Evolutionary conservation across 2,329 filamentous ascomycete genomes (phyloP), one percentile per base, ranked within the genome.

Genomic region (Colletotrichum lindemuthianum): DNA sequence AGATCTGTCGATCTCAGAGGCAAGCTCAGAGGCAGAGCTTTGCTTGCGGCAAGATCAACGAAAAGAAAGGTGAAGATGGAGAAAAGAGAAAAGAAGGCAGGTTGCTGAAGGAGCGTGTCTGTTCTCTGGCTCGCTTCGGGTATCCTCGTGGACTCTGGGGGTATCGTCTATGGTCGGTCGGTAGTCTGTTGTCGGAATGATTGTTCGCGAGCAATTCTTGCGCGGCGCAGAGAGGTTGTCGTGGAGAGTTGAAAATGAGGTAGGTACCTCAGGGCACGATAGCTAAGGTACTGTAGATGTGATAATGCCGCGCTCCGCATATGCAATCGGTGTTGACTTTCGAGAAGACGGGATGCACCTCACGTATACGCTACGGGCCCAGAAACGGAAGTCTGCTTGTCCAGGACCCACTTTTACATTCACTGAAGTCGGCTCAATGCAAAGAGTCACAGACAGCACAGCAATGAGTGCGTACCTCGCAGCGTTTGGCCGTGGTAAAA

Each of bases 361-460:
- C 24, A 24, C 24, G 24, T 24, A 24, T 24, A 24, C 47, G 32
- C 24, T 59, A 48, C 16, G 44, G 24, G 43, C 60, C 55, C 16
- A n/a, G 60, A 59, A 45, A 24, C 24, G 24, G 24, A 24, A 40
- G 44, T 64, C 45, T 49, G 60, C 39, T 54, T 64, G 60, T 52
- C 45, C 47, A 52, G 15, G 59, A 40, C 48, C 63, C 63, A 65
- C 63, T 52, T 65, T 49, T 58, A 52, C 63, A 43, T 40, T 56
- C 32, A 41, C 36, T 47, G 16, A 15, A 32, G 47, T 40, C 39
- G 15, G 11, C 36, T 43, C 16, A 47, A n/a, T 16, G 15, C 41
- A 36, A 45, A 59, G 44, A 43, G 41, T 15, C 54, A 41, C 40
- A 36, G 37, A 52, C 44, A 41, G 37, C 15, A 45, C 15, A 32